phyloP scores from a whole-genome alignment of 2,329 filamentous ascomycete species.

The Cryphonectria nitschkei region DNA sequence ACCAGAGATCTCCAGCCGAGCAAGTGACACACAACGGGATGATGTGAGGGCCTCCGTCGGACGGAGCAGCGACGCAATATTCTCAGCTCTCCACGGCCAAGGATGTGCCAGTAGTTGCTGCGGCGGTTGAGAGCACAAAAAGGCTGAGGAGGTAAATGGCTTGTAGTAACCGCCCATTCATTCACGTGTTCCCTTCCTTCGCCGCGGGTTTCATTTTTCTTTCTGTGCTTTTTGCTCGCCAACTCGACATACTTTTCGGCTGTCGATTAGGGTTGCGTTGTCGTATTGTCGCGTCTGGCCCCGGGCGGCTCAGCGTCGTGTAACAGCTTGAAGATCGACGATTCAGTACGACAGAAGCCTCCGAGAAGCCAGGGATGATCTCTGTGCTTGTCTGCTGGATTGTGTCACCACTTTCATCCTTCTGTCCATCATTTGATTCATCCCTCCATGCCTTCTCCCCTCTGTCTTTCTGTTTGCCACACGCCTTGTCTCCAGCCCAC shows the following conservation, averaged over 20 bases:
- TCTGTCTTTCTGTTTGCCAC: background rate
- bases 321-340: background rate
- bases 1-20: background rate
- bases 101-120: background rate
- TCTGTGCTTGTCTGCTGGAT: background rate
- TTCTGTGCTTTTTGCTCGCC: background rate
- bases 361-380: background rate
- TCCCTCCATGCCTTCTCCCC: no score
- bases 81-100: background rate
- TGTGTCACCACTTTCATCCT: background rate
- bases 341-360: slow-evolving; percentile 1
- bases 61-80: background rate
- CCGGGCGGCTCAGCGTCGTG: background rate
- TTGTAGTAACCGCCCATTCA: background rate
- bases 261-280: background rate
- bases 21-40: background rate
- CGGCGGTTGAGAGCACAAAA: background rate
- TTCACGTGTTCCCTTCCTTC: background rate
- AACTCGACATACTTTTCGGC: background rate
- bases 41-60: background rate
- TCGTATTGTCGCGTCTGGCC: background rate
- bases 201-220: background rate
- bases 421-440: background rate
- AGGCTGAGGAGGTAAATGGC: background rate
- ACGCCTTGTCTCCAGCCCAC: background rate